Evolutionary conservation across 352 stramenopile species (phyloP).

Genomic region (Pythium volutum): DNA sequence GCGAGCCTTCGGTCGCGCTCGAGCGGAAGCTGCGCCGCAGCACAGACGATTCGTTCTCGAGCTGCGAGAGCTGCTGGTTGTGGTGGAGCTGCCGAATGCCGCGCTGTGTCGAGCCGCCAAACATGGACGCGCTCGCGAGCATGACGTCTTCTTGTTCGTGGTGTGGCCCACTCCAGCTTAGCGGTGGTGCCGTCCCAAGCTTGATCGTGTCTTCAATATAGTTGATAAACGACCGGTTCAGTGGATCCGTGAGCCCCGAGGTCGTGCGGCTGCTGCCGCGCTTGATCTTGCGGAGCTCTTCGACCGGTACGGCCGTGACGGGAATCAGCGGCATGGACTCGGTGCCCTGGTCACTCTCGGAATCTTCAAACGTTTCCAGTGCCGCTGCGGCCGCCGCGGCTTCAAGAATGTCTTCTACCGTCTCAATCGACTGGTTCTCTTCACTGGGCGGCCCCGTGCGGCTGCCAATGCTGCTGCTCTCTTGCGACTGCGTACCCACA

Average conservation of each 20-base stretch:
- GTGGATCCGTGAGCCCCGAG: conserved; percentile 8
- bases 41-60: conserved; percentile 44
- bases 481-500: conserved; percentile 41
- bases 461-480: conserved; percentile 35
- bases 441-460: conserved; percentile 24
- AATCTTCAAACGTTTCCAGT: conserved; percentile 15
- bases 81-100: conserved; percentile 68
- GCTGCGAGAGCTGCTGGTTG: conserved; percentile 71
- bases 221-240: conserved; percentile 28
- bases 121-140: conserved; percentile 70
- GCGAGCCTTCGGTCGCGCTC: conserved; percentile 17
- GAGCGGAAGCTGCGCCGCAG: conserved; percentile 30
- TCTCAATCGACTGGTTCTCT: conserved; percentile 44
- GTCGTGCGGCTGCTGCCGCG: conserved; percentile 16
- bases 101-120: conserved; percentile 58
- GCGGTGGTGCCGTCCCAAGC: conserved; percentile 37
- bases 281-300: conserved; percentile 6
- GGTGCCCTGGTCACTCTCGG: conserved; percentile 11
- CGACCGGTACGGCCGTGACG: conserved; percentile 1
- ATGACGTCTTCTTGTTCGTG: conserved; percentile 78
- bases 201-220: conserved; percentile 42
- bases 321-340: conserved; percentile 19
- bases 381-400: conserved; percentile 12
- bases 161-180: conserved; percentile 52
- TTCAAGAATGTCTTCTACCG: conserved; percentile 23